phyloP scores from a whole-genome alignment of 2,329 filamentous ascomycete species.

The Beauveria australis region DNA sequence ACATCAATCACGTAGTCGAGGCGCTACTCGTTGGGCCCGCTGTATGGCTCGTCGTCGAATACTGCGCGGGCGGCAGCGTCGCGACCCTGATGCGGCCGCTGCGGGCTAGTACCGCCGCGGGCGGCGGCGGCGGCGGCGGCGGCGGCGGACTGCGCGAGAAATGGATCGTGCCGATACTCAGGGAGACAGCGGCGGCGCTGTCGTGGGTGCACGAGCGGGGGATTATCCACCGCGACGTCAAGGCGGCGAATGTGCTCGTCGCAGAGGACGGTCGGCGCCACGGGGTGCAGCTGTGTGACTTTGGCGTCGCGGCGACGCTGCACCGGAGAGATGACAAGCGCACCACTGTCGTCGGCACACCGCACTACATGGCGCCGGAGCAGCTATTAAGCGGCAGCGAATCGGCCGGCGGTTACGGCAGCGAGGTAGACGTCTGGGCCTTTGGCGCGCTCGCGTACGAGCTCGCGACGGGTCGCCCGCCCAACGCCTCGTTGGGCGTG shows the following conservation, averaged over 20 bases:
- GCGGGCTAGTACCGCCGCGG: constrained; percentile 11
- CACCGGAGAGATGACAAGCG: constrained; percentile 52
- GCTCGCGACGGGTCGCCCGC: constrained; percentile 56
- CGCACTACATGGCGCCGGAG: constrained; percentile 63
- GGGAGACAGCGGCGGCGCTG: constrained; percentile 40
- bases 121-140: constrained; percentile 26
- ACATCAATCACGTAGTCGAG: constrained; percentile 59
- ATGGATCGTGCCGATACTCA: constrained; percentile 43
- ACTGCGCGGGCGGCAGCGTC: constrained; percentile 60
- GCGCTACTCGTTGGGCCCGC: constrained; percentile 54
- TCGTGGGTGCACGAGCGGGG: constrained; percentile 42
- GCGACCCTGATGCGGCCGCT: constrained; percentile 44
- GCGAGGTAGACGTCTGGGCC: constrained; percentile 59
- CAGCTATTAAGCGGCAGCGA: constrained; percentile 31
- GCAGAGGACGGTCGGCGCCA: constrained; percentile 44
- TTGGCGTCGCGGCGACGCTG: constrained; percentile 57
- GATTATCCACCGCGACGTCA: constrained; percentile 45
- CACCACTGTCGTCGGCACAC: constrained; percentile 58
- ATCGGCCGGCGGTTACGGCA: constrained; percentile 39
- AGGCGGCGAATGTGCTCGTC: constrained; percentile 56
- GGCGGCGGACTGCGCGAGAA: constrained; percentile 36
- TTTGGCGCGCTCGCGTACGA: constrained; percentile 61
- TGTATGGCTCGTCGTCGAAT: constrained; percentile 63
- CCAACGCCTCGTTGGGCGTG: constrained; percentile 38
- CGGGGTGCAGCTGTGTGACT: constrained; percentile 57